phyloP scores from a whole-genome alignment of 805 yeast genomes.

The Wickerhamiella nectarea region DNA sequence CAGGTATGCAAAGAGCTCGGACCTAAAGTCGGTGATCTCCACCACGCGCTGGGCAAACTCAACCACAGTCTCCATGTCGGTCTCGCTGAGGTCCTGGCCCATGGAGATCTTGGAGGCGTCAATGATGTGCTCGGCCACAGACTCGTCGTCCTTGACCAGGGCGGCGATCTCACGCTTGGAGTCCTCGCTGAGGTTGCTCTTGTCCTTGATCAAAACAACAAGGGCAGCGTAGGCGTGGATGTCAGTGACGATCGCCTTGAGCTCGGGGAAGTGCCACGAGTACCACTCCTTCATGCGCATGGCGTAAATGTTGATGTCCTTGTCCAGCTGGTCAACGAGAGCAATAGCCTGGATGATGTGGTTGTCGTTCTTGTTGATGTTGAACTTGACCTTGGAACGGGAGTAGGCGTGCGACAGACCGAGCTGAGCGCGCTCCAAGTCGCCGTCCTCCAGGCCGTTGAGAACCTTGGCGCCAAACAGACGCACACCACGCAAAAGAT shows the following conservation, averaged over 20 bases:
- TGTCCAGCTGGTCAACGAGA: slow-evolving; percentile 89
- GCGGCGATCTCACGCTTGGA: slow-evolving; percentile 79
- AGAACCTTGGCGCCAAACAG: slow-evolving; percentile 76
- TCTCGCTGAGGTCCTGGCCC: slow-evolving; percentile 97
- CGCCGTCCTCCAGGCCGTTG: slow-evolving; percentile 87
- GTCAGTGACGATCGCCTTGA: slow-evolving; percentile 82
- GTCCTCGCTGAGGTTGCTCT: slow-evolving; percentile 45
- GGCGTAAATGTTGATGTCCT: slow-evolving; percentile 92
- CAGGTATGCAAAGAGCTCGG: slow-evolving; percentile 68
- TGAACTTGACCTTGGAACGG: slow-evolving; percentile 96
- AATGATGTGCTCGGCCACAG: slow-evolving; percentile 76
- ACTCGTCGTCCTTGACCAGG: slow-evolving; percentile 81
- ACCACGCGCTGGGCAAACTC: slow-evolving; percentile 91
- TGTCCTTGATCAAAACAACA: slow-evolving; percentile 72
- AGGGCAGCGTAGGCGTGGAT: slow-evolving; percentile 76
- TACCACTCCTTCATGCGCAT: slow-evolving; percentile 98
- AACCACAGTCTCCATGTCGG: slow-evolving; percentile 82
- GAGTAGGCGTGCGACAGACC: slow-evolving; percentile 99
- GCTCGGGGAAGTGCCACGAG: slow-evolving; percentile 98
- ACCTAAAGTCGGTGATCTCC: slow-evolving; percentile 80
- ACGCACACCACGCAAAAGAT: slow-evolving; percentile 88
- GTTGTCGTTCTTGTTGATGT: slow-evolving; percentile 96
- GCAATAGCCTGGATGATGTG: slow-evolving; percentile 99
- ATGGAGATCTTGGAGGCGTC: slow-evolving; percentile 93
- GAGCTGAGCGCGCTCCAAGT: slow-evolving; percentile 92